Percentiles rank a stretch among this genome's conserved stretches.
phyloP scores from a whole-genome alignment of 2,329 filamentous ascomycete genomes.

The Allantophomopsis lycopodina region DNA sequence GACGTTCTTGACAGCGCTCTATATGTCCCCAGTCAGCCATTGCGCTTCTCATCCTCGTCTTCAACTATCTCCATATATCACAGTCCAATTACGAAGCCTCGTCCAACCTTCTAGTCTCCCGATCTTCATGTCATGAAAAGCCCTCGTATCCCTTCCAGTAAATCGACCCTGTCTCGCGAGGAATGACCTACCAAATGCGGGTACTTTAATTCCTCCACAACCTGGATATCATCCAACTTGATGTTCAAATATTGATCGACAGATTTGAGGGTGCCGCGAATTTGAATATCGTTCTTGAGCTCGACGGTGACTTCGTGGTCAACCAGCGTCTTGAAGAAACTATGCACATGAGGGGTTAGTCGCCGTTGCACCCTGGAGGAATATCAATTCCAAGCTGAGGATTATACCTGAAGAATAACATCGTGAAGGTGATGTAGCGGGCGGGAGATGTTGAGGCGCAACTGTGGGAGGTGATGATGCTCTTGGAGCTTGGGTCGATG shows the following conservation, averaged over 20 bases:
- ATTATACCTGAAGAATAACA: conserved; percentile 24
- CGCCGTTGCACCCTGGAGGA: background rate
- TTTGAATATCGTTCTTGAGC: conserved; percentile 98
- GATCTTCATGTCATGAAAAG: background rate
- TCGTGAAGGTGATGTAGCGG: conserved; percentile 10
- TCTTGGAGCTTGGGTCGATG: background rate
- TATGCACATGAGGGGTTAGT: conserved; percentile 21
- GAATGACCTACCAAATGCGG: conserved; percentile 61
- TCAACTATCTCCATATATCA: too few species aligned
- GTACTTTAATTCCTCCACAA: conserved; percentile 87
- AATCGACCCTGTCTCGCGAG: background rate
- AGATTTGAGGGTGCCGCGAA: conserved; percentile 88
- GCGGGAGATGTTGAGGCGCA: background rate
- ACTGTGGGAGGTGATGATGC: background rate
- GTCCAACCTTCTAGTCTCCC: background rate
- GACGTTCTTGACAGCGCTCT: conserved; percentile 62
- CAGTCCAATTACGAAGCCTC: too few species aligned
- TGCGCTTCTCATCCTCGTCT: too few species aligned
- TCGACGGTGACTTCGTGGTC: conserved; percentile 96
- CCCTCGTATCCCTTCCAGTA: background rate
- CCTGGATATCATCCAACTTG: conserved; percentile 90
- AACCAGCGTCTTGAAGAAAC: conserved; percentile 98
- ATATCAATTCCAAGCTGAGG: background rate
- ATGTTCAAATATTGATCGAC: conserved; percentile 99
- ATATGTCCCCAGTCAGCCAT: conserved; percentile 1